These are phyloP conservation scores for Nakaseomyces bracarensis DNA, from an alignment of 1,139 yeast species.

Conservation along the genomic window DNA sequence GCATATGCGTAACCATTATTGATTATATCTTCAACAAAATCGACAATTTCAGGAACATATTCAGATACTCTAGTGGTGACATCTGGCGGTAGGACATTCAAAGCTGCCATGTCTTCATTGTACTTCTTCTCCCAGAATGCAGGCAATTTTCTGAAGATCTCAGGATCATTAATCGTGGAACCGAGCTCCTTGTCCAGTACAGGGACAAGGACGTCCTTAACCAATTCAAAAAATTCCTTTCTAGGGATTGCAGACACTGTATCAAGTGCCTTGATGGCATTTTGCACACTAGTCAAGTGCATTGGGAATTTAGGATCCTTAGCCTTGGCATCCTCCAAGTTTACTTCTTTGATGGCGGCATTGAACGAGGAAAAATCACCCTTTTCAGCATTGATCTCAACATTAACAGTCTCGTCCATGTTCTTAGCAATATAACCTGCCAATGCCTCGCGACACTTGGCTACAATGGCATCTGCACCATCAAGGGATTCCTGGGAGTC, in stretches of 20 bases:
- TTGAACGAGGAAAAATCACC: slow-evolving; percentile 36
- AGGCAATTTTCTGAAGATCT: slow-evolving; percentile 72
- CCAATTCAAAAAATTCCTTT: slow-evolving; percentile 40
- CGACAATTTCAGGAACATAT: slow-evolving; percentile 84
- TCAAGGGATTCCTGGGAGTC: slow-evolving; percentile 27
- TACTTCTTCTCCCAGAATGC: slow-evolving; percentile 83
- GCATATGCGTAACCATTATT: slow-evolving; percentile 76
- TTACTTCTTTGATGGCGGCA: slow-evolving; percentile 44
- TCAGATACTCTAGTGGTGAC: slow-evolving; percentile 95
- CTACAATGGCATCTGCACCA: slow-evolving; percentile 30
- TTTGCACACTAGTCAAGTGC: slow-evolving; percentile 60
- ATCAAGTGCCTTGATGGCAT: slow-evolving; percentile 43
- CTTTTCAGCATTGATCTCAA: slow-evolving; percentile 20
- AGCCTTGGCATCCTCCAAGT: slow-evolving; percentile 43
- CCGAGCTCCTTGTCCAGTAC: slow-evolving; percentile 66
- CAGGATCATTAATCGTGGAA: slow-evolving; percentile 71
- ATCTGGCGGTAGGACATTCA: slow-evolving; percentile 78
- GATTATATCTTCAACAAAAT: slow-evolving; percentile 67
- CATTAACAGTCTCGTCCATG: slow-evolving; percentile 31
- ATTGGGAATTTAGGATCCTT: slow-evolving; percentile 77
- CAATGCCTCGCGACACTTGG: slow-evolving; percentile 40
- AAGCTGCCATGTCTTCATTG: slow-evolving; percentile 73
- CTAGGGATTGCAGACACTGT: slow-evolving; percentile 18
- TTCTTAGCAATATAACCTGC: slow-evolving; percentile 47
- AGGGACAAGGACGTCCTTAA: slow-evolving; percentile 71